Percentiles rank a stretch among this genome's conserved stretches.
Evolutionary conservation across 106 monocot species (phyloP).

Genomic region (Phalaenopsis aphrodite): DNA sequence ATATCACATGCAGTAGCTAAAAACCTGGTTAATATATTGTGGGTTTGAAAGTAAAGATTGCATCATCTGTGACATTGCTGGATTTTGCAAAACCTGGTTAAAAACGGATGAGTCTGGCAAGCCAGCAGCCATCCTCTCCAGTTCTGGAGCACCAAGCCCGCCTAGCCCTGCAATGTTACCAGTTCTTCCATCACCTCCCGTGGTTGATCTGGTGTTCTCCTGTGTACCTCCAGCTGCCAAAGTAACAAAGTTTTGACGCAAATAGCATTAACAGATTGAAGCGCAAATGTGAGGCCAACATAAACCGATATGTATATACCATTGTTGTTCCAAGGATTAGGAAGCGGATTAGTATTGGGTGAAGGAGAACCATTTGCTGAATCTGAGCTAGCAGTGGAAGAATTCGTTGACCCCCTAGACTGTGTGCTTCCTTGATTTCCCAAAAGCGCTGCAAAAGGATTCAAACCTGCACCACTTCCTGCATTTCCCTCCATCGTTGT

Average conservation of each 20-base stretch:
- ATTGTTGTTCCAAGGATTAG: conserved; percentile 79
- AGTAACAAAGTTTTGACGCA: neutral
- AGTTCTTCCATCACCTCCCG: conserved; percentile 27
- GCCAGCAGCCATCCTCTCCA: conserved; percentile 55
- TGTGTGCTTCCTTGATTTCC: conserved; percentile 41
- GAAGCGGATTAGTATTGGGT: conserved; percentile 89
- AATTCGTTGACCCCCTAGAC: conserved; percentile 24
- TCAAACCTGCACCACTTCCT: conserved; percentile 38
- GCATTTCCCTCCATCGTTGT: conserved; percentile 67
- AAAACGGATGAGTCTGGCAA: conserved; percentile 45
- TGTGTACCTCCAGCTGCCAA: conserved; percentile 37
- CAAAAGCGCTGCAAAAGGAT: conserved; percentile 73
- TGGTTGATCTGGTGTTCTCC: conserved; percentile 29
- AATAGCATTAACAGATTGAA: neutral
- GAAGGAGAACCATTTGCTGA: conserved; percentile 43
- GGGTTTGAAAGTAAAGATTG: conserved; percentile 74
- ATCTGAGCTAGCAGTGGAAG: conserved; percentile 38
- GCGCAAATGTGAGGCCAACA: neutral
- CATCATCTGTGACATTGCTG: conserved; percentile 75
- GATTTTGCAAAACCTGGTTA: conserved; percentile 72
- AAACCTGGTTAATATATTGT: conserved; percentile 75
- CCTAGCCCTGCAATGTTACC: conserved; percentile 48
- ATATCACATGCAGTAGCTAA: neutral
- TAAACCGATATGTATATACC: conserved; percentile 18
- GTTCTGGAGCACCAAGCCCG: conserved; percentile 55